A percentile compares a stretch with the other conserved stretches of the same genome.
These are phyloP conservation scores for Hymenoscyphus linearis DNA, from an alignment of 2,329 filamentous ascomycete species.

Conservation along the genomic window DNA sequence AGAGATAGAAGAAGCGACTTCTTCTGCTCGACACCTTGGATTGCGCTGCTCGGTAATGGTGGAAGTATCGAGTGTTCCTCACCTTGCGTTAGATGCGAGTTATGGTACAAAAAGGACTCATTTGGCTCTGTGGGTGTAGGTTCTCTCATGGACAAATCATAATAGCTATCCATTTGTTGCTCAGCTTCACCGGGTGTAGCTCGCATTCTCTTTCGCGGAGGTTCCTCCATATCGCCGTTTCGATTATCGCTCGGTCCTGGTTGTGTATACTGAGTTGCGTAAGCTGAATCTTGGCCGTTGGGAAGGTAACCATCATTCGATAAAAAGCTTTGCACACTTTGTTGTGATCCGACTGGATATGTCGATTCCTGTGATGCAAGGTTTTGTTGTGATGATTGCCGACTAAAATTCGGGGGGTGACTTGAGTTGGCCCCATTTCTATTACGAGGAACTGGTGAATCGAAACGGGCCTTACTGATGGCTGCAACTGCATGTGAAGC, in stretches of 20 bases:
- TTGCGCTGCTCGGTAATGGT: slow-evolving; percentile 57
- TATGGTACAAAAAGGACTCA: slow-evolving; percentile 66
- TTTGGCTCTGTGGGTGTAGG: slow-evolving; percentile 72
- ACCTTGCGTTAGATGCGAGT: slow-evolving; percentile 39
- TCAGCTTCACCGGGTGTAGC: slow-evolving; percentile 50
- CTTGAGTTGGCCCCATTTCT: slow-evolving; percentile 51
- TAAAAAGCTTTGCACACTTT: slow-evolving; percentile 66
- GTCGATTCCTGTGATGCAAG: slow-evolving; percentile 57
- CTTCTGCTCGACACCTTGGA: slow-evolving; percentile 69
- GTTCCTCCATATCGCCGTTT: slow-evolving; percentile 59
- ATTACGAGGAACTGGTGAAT: slow-evolving; percentile 71
- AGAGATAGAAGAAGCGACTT: slow-evolving; percentile 76
- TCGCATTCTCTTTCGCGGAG: slow-evolving; percentile 72
- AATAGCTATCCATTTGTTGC: slow-evolving; percentile 32
- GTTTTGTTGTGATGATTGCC: slow-evolving; percentile 66
- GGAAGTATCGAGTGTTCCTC: slow-evolving; percentile 56
- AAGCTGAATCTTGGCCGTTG: slow-evolving; percentile 57
- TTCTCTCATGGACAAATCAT: slow-evolving; percentile 55
- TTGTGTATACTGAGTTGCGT: slow-evolving; percentile 51
- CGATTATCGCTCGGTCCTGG: slow-evolving; percentile 34
- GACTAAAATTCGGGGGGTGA: slow-evolving; percentile 63
- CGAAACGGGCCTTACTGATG: slow-evolving; percentile 92
- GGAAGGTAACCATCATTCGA: slow-evolving; percentile 70
- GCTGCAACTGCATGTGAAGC: slow-evolving; percentile 91
- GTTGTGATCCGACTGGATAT: slow-evolving; percentile 71